phyloP scores from a whole-genome alignment of 75 land plant genomes.

The Pseudotsuga menziesii region DNA sequence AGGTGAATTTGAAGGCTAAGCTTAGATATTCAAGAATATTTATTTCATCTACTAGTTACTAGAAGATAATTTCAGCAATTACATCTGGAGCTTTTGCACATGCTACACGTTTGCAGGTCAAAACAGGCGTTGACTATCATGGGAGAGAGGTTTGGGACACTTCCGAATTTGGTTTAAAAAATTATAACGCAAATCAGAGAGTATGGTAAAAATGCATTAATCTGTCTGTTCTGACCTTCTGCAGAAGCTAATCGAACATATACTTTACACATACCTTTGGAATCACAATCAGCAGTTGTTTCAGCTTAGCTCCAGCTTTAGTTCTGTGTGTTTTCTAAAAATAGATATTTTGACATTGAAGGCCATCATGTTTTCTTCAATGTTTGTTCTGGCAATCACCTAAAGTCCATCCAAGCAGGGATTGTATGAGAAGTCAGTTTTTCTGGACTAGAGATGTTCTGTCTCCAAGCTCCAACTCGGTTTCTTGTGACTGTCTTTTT shows the following conservation, averaged over 20 bases:
- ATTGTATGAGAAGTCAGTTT: not conserved
- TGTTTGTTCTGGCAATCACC: not conserved
- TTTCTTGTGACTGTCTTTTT: slow-evolving; percentile 14
- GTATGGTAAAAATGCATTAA: not conserved
- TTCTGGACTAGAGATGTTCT: slow-evolving; percentile 31
- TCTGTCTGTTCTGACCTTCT: not conserved
- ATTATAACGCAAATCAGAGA: not conserved
- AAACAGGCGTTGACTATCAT: too few species aligned
- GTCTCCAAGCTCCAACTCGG: slow-evolving; percentile 45
- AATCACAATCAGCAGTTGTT: not conserved
- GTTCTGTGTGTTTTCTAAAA: not conserved
- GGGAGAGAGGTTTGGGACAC: too few species aligned
- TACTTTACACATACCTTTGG: not conserved
- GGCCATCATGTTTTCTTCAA: not conserved
- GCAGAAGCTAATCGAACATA: not conserved
- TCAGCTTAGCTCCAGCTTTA: not conserved
- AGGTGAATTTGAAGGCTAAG: too few species aligned
- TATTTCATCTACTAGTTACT: too few species aligned
- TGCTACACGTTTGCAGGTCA: too few species aligned
- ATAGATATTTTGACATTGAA: not conserved
- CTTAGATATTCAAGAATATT: too few species aligned
- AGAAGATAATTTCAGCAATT: too few species aligned
- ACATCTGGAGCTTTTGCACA: too few species aligned
- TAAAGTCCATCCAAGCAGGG: not conserved
- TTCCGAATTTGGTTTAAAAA: not conserved